Evolutionary conservation across 2,329 filamentous ascomycete genomes (phyloP).

Genomic region (Trichoderma atrobrunneum): DNA sequence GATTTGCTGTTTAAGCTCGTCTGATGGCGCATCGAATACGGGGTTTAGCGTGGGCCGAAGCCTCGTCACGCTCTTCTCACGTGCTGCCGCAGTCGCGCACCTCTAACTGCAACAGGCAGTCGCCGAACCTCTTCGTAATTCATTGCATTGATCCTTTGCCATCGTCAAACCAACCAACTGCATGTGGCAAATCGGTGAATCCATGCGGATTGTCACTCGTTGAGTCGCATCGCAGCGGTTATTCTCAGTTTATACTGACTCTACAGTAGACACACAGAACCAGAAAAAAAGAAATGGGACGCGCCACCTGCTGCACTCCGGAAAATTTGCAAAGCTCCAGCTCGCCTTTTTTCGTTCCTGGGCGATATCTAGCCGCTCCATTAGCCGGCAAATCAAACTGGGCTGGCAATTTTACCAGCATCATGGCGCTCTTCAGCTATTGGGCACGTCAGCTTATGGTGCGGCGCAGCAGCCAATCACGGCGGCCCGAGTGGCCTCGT

Average conservation of each 20-base stretch:
- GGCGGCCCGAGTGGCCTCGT: neutral
- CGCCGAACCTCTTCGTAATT: neutral
- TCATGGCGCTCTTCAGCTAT: neutral
- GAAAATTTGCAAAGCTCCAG: neutral
- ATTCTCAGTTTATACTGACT: neutral
- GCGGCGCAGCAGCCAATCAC: neutral
- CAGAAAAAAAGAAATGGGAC: neutral
- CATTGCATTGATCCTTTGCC: neutral
- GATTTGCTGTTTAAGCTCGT: neutral
- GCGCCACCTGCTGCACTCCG: neutral
- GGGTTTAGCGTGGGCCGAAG: neutral
- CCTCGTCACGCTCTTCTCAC: neutral
- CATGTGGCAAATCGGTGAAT: too few relatives aligned
- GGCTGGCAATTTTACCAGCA: neutral
- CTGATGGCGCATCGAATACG: neutral
- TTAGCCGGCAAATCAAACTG: neutral
- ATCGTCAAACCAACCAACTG: neutral
- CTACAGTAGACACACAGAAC: neutral
- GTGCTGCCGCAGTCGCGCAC: neutral
- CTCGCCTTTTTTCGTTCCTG: neutral
- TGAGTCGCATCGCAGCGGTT: neutral
- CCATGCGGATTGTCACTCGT: neutral
- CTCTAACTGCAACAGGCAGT: neutral
- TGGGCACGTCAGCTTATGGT: slow-evolving; percentile 12
- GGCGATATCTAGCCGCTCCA: neutral